phyloP scores from a whole-genome alignment of 163 green algal species.

The Volvox carteri region DNA sequence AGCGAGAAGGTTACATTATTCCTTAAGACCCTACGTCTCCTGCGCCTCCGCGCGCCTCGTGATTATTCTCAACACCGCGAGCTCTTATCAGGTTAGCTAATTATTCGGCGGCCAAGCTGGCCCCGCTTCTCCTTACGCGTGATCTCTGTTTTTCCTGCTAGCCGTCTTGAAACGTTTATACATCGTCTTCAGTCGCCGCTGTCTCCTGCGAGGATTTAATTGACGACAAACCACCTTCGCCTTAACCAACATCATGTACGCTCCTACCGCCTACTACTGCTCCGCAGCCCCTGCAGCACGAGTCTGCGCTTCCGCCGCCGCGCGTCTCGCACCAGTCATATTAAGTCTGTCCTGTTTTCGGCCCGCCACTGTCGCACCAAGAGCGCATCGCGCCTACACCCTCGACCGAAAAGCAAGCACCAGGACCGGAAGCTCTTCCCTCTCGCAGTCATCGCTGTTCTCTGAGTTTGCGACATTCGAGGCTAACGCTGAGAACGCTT shows the following conservation, averaged over 20 bases:
- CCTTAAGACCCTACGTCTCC: neutral
- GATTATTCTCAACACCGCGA: constrained; percentile 40
- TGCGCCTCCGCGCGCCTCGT: constrained; percentile 37
- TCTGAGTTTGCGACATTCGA: neutral
- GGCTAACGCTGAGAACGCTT: neutral
- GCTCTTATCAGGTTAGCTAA: constrained; percentile 44
- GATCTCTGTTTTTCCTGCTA: neutral
- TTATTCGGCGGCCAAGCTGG: constrained; percentile 30
- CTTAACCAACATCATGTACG: neutral
- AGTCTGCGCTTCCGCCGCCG: neutral
- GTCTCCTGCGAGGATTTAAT: neutral
- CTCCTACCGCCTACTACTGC: constrained; percentile 7
- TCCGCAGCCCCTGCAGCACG: constrained; percentile 19
- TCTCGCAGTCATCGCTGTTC: neutral
- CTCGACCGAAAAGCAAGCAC: neutral
- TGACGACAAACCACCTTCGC: neutral
- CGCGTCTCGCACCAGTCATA: constrained; percentile 28
- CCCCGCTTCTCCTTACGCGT: neutral
- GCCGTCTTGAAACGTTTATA: neutral
- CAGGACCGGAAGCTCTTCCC: too few species aligned
- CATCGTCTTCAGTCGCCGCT: neutral
- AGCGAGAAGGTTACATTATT: neutral
- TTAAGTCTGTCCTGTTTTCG: neutral
- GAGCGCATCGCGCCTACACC: neutral
- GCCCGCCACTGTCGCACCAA: neutral